Conservation (phyloP, 2,329 filamentous ascomycete species). For the Xylaria sp. region DNA sequence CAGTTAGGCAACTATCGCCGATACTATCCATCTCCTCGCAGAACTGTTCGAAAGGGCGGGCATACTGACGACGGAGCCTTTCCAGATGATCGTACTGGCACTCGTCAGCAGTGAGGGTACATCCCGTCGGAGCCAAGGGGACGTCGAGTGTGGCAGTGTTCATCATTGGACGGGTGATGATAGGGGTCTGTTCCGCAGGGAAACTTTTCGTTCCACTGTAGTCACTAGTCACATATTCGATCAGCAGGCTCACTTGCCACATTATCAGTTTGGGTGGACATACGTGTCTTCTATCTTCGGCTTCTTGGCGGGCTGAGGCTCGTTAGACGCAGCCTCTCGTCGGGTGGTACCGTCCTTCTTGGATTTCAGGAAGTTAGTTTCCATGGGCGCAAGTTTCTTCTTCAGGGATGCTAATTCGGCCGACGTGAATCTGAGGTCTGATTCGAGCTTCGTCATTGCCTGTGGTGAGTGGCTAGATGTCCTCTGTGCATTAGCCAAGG, state of each 20-base stretch:
- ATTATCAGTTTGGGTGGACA: neutral
- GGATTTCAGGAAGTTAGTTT: constrained; percentile 20
- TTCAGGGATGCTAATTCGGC: constrained; percentile 5
- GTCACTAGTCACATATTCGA: no score
- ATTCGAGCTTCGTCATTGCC: neutral
- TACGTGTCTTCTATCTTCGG: constrained; percentile 12
- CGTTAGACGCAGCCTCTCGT: neutral
- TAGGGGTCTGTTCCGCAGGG: neutral
- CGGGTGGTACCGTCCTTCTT: neutral
- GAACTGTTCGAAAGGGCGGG: constrained; percentile 22
- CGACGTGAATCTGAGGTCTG: neutral
- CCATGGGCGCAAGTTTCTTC: constrained; percentile 17
- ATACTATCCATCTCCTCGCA: constrained; percentile 32
- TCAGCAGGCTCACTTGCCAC: neutral
- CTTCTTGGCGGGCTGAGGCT: constrained; percentile 10
- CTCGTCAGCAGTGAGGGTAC: constrained; percentile 15
- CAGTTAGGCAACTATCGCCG: constrained; percentile 26
- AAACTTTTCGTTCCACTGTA: neutral
- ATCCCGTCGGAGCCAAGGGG: neutral
- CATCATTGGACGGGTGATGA: neutral
- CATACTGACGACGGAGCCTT: constrained; percentile 15
- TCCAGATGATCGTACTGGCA: constrained; percentile 25
- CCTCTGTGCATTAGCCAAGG: neutral
- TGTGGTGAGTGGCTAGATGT: neutral
- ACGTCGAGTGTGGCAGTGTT: constrained; percentile 26